These are phyloP conservation scores for Centaurea solstitialis DNA, from an alignment of 129 eudicot species.

Conservation along the genomic window DNA sequence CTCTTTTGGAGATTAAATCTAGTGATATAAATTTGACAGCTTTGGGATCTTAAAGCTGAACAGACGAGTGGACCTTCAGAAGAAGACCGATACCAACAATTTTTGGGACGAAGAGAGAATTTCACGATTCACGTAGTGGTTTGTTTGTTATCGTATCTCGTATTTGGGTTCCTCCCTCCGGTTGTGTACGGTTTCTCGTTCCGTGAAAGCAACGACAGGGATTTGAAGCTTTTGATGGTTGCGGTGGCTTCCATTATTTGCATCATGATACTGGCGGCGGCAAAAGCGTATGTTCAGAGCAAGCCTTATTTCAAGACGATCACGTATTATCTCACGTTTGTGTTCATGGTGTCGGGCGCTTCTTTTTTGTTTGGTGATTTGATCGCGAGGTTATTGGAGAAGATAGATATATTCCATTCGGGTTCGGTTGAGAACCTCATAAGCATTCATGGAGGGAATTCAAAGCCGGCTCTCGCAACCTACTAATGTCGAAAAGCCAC, in stretches of 20 bases:
- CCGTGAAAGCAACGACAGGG: constrained; percentile 50
- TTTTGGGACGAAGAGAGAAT: constrained; percentile 62
- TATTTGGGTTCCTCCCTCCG: constrained; percentile 77
- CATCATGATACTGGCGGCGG: constrained; percentile 58
- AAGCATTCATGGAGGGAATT: constrained; percentile 16
- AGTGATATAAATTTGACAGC: constrained; percentile 37
- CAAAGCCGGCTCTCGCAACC: constrained; percentile 12
- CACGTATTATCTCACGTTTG: constrained; percentile 42
- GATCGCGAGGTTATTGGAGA: constrained; percentile 49
- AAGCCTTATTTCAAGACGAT: constrained; percentile 56
- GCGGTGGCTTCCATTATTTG: constrained; percentile 59
- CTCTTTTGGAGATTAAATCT: background rate
- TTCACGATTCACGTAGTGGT: constrained; percentile 59
- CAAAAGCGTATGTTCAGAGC: constrained; percentile 56
- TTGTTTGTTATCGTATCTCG: constrained; percentile 54
- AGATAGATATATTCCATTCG: constrained; percentile 50
- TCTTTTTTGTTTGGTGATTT: constrained; percentile 65
- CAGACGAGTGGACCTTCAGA: constrained; percentile 22
- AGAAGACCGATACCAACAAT: constrained; percentile 50
- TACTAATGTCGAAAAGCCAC: constrained; percentile 2
- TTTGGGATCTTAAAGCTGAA: constrained; percentile 62
- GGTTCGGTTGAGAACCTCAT: constrained; percentile 6
- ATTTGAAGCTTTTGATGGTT: constrained; percentile 60
- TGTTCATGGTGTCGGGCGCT: constrained; percentile 65
- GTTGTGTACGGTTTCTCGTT: constrained; percentile 66